Conservation (phyloP, 176 grass and related monocot species). For the Melocanna baccifera region DNA sequence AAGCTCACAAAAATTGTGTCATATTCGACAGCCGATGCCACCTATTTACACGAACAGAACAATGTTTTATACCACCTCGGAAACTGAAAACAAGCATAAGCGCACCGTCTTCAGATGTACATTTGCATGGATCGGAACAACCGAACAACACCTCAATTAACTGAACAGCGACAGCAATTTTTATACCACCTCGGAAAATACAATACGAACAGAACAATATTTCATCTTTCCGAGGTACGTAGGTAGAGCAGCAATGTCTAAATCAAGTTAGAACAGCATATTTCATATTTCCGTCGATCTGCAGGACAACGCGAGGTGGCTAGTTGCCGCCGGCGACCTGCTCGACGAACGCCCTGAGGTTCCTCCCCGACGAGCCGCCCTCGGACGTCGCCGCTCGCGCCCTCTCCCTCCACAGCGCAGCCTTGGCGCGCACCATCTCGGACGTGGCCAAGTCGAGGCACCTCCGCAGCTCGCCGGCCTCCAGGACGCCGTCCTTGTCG, state of each 20-base stretch:
- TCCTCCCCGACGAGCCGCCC: conserved; percentile 48
- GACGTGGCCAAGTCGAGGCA: conserved; percentile 48
- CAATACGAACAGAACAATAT: background rate
- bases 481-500: conserved; percentile 44
- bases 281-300: background rate
- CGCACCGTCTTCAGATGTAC: background rate
- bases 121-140: background rate
- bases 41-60: no score
- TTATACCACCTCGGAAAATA: background rate
- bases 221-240: background rate
- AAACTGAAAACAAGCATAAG: background rate
- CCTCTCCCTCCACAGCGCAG: conserved; percentile 46
- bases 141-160: background rate
- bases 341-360: conserved; percentile 48
- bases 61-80: no score
- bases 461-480: conserved; percentile 50
- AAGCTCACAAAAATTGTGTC: background rate
- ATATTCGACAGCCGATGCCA: background rate
- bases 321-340: conserved; percentile 25
- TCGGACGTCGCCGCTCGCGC: conserved; percentile 25
- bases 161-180: background rate
- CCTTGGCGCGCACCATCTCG: conserved; percentile 46
- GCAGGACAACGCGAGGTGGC: background rate
- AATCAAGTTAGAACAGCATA: background rate
- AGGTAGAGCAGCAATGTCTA: background rate